These are phyloP conservation scores for Salix udensis DNA, from an alignment of 345 rosid species.

Conservation along the genomic window DNA sequence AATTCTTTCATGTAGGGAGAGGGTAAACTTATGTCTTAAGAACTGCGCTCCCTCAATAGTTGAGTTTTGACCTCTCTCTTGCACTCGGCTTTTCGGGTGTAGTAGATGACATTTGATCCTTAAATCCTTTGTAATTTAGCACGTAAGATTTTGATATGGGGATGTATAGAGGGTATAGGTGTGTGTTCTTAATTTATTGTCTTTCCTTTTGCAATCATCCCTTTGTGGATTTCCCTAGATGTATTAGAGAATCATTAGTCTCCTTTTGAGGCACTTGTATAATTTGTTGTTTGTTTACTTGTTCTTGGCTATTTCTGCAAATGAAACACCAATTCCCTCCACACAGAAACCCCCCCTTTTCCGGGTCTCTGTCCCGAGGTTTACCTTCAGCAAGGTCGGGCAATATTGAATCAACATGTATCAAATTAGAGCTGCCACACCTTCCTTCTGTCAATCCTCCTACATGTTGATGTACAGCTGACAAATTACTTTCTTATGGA, in stretches of 20 bases:
- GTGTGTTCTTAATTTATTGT: slow-evolving; percentile 8
- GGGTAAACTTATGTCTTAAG: slow-evolving; percentile 8
- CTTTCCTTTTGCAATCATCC: neutral
- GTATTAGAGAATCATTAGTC: slow-evolving; percentile 15
- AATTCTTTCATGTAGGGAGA: slow-evolving; percentile 21
- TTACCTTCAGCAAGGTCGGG: no score
- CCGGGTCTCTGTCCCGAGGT: no score
- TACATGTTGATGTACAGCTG: no score
- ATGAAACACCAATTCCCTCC: neutral
- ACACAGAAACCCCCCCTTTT: neutral
- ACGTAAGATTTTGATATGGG: slow-evolving; percentile 43
- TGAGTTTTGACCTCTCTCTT: slow-evolving; percentile 12
- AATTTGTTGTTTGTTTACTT: slow-evolving; percentile 5
- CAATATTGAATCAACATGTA: no score
- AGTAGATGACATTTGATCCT: slow-evolving; percentile 15
- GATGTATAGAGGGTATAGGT: slow-evolving; percentile 46
- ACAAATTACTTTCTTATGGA: no score
- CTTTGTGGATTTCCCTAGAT: slow-evolving; percentile 9
- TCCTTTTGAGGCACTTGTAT: slow-evolving; percentile 12
- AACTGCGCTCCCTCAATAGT: slow-evolving; percentile 10
- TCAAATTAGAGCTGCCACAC: no score
- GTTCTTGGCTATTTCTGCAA: slow-evolving; percentile 7
- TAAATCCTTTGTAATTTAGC: slow-evolving; percentile 27
- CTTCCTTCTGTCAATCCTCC: no score
- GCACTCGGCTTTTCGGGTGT: slow-evolving; percentile 18